These are phyloP conservation scores for Nitzschia sp. DNA, from an alignment of 108 stramenopile species.

Conservation along the genomic window DNA sequence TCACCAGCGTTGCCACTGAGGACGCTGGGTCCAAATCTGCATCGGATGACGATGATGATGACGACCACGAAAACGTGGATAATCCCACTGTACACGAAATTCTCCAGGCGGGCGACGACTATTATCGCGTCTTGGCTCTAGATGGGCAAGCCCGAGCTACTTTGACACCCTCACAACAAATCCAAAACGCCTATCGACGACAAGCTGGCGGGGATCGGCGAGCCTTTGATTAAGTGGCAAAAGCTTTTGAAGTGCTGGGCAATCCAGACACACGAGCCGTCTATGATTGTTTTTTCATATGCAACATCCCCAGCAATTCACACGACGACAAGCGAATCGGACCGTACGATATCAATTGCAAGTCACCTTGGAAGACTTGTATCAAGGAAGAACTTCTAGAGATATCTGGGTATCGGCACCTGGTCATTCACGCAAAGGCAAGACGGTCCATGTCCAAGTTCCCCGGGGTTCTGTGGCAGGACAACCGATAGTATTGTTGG, in stretches of 20 bases:
- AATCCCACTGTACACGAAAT: slow-evolving; percentile 23
- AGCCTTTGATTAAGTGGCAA: slow-evolving; percentile 91
- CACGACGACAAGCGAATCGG: too few relatives aligned
- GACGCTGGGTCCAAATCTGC: too few relatives aligned
- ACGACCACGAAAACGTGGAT: not conserved
- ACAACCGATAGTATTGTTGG: slow-evolving; percentile 56
- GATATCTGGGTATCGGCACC: slow-evolving; percentile 56
- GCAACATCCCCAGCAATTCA: too few relatives aligned
- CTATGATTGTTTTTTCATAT: too few relatives aligned
- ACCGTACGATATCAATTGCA: slow-evolving; percentile 73
- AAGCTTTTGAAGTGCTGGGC: slow-evolving; percentile 94
- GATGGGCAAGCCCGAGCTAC: slow-evolving; percentile 21
- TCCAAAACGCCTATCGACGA: slow-evolving; percentile 91
- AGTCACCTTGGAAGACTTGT: slow-evolving; percentile 82
- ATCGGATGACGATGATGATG: not conserved
- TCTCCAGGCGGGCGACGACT: slow-evolving; percentile 38
- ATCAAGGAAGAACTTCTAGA: slow-evolving; percentile 55
- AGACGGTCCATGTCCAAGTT: slow-evolving; percentile 63
- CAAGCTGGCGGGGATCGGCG: slow-evolving; percentile 76
- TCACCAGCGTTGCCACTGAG: too few relatives aligned
- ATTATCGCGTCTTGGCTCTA: slow-evolving; percentile 51
- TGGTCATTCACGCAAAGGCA: slow-evolving; percentile 32
- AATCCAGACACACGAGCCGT: slow-evolving; percentile 84
- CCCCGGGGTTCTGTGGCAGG: slow-evolving; percentile 59
- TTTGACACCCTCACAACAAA: too few relatives aligned